These are phyloP conservation scores for Globisporangium cederbergense DNA, from an alignment of 352 stramenopile species.

Conservation along the genomic window DNA sequence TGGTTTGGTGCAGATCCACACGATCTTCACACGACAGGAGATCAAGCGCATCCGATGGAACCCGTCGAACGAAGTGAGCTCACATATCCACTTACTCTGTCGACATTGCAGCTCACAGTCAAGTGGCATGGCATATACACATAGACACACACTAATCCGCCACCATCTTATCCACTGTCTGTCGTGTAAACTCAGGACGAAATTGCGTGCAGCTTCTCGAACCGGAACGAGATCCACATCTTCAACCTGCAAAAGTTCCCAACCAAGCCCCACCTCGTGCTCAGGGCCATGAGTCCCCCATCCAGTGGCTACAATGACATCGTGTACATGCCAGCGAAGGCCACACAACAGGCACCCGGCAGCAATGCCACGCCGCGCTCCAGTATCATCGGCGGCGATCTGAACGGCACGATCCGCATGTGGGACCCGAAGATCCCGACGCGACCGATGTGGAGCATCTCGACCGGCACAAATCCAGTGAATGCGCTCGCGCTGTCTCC, in stretches of 20 bases:
- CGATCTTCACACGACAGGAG: constrained; percentile 64
- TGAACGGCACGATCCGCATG: constrained; percentile 59
- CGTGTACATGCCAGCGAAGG: constrained; percentile 36
- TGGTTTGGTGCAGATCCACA: constrained; percentile 49
- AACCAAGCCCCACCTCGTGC: constrained; percentile 45
- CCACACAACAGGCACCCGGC: not conserved
- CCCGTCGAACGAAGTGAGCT: constrained; percentile 50
- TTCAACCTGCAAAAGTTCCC: constrained; percentile 79
- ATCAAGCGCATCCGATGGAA: constrained; percentile 79
- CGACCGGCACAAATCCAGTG: constrained; percentile 42
- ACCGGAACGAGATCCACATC: constrained; percentile 70
- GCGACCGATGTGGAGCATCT: constrained; percentile 53
- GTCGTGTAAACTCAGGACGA: constrained; percentile 38
- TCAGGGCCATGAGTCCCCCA: constrained; percentile 65
- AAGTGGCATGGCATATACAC: not conserved
- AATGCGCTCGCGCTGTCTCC: constrained; percentile 44
- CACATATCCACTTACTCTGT: too few relatives aligned
- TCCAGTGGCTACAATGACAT: constrained; percentile 77
- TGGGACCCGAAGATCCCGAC: constrained; percentile 59
- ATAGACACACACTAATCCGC: not conserved
- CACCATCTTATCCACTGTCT: not conserved
- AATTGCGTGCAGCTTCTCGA: constrained; percentile 68
- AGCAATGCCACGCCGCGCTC: constrained; percentile 16
- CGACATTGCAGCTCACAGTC: too few relatives aligned
- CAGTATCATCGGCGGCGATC: constrained; percentile 55